A percentile compares a stretch with the other conserved stretches of the same genome.
Evolutionary conservation across 345 rosid genomes (phyloP).

Genomic region (Corchorus olitorius): DNA sequence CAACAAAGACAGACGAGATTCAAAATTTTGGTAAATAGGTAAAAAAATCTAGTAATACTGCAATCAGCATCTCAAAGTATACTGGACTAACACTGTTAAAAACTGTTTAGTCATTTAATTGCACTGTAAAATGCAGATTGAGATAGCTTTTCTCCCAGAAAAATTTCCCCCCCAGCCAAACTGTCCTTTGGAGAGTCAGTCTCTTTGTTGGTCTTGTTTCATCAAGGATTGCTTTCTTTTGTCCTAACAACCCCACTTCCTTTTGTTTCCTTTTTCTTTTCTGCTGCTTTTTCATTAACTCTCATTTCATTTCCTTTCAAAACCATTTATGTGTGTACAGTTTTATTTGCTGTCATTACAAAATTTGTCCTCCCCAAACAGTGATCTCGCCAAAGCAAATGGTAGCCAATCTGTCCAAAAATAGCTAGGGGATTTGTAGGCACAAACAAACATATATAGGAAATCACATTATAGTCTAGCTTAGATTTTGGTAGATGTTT

Average conservation of each 20-base stretch:
- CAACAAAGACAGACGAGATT: background rate
- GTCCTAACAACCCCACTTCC: conserved; percentile 14
- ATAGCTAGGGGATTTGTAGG: background rate
- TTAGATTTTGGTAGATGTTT: too few species aligned
- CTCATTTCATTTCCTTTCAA: background rate
- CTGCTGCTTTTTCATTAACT: background rate
- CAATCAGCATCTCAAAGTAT: background rate
- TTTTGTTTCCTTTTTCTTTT: conserved; percentile 6
- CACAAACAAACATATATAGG: background rate
- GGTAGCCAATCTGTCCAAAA: background rate
- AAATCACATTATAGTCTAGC: background rate
- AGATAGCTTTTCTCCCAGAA: conserved; percentile 12
- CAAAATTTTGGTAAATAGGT: background rate
- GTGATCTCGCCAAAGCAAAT: background rate
- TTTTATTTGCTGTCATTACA: background rate
- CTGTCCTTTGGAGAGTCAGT: background rate
- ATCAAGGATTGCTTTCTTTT: conserved; percentile 24
- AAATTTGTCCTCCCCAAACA: background rate
- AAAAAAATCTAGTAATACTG: background rate
- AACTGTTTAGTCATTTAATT: background rate
- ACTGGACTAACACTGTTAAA: background rate
- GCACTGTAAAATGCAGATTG: background rate
- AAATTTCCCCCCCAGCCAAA: background rate
- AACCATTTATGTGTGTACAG: too few species aligned
- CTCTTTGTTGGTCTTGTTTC: conserved; percentile 21